These are phyloP conservation scores for Smithsoniella earleae DNA, from an alignment of 163 green algal species.

Conservation along the genomic window DNA sequence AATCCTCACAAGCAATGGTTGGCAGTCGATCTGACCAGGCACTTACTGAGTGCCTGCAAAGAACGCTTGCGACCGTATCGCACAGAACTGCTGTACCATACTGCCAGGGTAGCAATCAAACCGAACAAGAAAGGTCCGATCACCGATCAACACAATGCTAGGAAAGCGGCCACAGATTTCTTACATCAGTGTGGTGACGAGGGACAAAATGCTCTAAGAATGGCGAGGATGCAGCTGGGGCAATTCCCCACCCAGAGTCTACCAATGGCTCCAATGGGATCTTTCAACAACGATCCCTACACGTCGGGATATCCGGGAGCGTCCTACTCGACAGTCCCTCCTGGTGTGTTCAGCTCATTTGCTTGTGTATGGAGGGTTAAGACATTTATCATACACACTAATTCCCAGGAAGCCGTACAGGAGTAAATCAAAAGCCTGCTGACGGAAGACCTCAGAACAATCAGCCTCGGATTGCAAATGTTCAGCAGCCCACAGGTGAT, in stretches of 20 bases:
- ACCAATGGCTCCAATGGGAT: background rate
- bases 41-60: constrained; percentile 12
- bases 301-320: background rate
- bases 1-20: constrained; percentile 29
- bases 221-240: constrained; percentile 20
- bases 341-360: too few relatives aligned
- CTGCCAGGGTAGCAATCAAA: constrained; percentile 26
- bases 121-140: constrained; percentile 29
- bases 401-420: too few relatives aligned
- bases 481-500: constrained; percentile 17
- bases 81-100: constrained; percentile 25
- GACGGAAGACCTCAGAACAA: too few relatives aligned
- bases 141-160: constrained; percentile 6
- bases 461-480: constrained; percentile 13
- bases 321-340: constrained; percentile 6
- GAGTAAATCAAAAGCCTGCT: too few relatives aligned
- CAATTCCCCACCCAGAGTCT: background rate
- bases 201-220: constrained; percentile 27
- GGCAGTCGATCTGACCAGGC: constrained; percentile 18
- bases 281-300: background rate
- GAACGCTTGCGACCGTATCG: constrained; percentile 14
- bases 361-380: too few relatives aligned
- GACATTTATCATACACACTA: too few relatives aligned
- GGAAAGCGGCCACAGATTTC: constrained; percentile 22
- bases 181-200: constrained; percentile 24